A percentile compares a stretch with the other conserved stretches of the same genome.
These are phyloP conservation scores for Solanum chmielewskii DNA, from an alignment of 257 asterid genomes.

Conservation along the genomic window DNA sequence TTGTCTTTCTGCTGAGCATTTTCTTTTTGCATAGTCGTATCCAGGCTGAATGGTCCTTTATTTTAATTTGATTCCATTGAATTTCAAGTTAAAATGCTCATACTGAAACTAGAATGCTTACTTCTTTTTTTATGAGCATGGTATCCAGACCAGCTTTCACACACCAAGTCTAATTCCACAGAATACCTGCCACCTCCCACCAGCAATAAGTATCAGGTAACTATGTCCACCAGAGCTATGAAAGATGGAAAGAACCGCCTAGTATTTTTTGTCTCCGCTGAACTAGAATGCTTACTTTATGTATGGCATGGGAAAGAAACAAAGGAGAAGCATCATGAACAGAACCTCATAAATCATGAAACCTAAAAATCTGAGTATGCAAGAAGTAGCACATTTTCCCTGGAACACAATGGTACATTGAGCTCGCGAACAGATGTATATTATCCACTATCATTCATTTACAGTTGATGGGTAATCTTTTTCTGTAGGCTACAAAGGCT, in stretches of 20 bases:
- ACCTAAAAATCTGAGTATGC: neutral
- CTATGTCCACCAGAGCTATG: neutral
- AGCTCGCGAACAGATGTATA: neutral
- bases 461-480: neutral
- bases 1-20: neutral
- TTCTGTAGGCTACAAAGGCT: neutral
- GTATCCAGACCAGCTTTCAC: neutral
- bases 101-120: neutral
- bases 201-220: neutral
- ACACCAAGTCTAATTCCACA: neutral
- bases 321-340: neutral
- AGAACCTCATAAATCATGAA: neutral
- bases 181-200: neutral
- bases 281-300: neutral
- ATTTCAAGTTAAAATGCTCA: neutral
- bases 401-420: neutral
- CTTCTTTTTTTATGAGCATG: neutral
- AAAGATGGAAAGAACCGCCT: neutral
- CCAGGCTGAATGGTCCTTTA: neutral
- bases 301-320: neutral
- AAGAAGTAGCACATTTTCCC: neutral
- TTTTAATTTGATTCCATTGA: neutral
- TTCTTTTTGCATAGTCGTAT: neutral
- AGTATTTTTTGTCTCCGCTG: neutral
- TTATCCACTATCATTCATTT: neutral